Base-by-base conservation (phyloP, 1,284 basidiomycete genomes). In the Gomphus bonarii region DNA sequence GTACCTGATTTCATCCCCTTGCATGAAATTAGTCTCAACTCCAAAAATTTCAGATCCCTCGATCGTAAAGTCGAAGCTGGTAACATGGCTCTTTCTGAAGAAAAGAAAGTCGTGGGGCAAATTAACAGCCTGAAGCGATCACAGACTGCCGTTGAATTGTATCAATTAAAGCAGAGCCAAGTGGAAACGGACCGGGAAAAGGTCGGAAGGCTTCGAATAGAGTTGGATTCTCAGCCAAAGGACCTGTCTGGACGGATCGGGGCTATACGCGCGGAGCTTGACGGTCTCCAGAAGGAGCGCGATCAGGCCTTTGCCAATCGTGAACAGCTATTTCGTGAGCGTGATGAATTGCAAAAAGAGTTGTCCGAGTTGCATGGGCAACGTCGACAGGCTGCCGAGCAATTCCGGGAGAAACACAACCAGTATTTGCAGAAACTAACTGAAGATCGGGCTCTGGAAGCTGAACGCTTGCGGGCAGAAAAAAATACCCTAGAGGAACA, bases 401-500 rank as follows among this genome's bases (percentile, higher is more conserved):
- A 38, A 6, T 44, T 52, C 22, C 38, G 44, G 40, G 12, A 25
- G 40, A 25, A 44, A 40, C 38, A 30, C n/a, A 50, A 58, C n/a
- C 50, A 22, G 6, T 44, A 52, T 16, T 20, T 18, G 16, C 14
- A 53, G 28, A 47, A 44, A 10, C 36, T 31, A 3, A 36, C 9
- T 6, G 43, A 38, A 6, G n/a, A 52, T 16, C 36, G 50, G 16
- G 57, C 57, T 18, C 35, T 35, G 50, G 43, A 46, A 36, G 57
- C 57, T 25, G 57, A 52, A 20, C 31, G 22, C 12, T 43, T 53
- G 28, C 57, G 57, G 14, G 44, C 42, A n/a, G 50, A 58, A 46
- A 36, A 33, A 18, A 36, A 4, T 36, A 28, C 20, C 9, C 31
- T 46, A 30, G 57, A 53, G 18, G 50, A 46, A 38, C 25, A 47